phyloP scores from a whole-genome alignment of 2,329 filamentous ascomycete genomes.

The Beauveria varroae region DNA sequence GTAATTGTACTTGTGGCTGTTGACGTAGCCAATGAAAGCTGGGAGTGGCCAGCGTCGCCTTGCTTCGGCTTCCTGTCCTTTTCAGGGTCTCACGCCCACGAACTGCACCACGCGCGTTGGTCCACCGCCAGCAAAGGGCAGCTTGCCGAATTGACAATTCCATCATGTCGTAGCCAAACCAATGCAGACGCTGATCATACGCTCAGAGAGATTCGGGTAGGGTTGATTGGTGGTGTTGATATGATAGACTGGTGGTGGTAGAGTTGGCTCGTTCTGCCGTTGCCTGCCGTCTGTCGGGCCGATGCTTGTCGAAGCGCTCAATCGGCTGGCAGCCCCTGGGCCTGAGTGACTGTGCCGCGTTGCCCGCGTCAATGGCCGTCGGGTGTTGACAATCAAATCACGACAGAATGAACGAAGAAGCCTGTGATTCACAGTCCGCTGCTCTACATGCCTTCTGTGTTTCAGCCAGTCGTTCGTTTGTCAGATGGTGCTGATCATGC shows the following conservation, averaged over 20 bases:
- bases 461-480: not conserved
- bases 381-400: not conserved
- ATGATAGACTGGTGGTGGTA: not conserved
- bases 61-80: conserved; percentile 1
- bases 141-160: conserved; percentile 5
- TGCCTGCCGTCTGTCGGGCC: not conserved
- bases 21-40: not conserved
- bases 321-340: not conserved
- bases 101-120: not conserved
- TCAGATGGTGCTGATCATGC: not conserved
- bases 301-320: not conserved
- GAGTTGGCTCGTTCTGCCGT: not conserved
- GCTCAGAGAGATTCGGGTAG: not conserved
- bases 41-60: conserved; percentile 7
- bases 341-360: not conserved
- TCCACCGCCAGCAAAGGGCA: not conserved
- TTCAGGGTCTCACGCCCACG: not conserved
- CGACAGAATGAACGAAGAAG: not conserved
- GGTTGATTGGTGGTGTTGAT: not conserved
- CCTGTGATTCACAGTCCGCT: not conserved
- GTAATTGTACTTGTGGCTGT: not conserved
- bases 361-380: not conserved
- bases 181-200: not conserved
- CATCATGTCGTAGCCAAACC: not conserved
- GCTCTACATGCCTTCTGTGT: not conserved